Evolutionary conservation across 106 monocot species (phyloP), one percentile per base, ranked within the genome.

Genomic region (Xerophyta viscosa): DNA sequence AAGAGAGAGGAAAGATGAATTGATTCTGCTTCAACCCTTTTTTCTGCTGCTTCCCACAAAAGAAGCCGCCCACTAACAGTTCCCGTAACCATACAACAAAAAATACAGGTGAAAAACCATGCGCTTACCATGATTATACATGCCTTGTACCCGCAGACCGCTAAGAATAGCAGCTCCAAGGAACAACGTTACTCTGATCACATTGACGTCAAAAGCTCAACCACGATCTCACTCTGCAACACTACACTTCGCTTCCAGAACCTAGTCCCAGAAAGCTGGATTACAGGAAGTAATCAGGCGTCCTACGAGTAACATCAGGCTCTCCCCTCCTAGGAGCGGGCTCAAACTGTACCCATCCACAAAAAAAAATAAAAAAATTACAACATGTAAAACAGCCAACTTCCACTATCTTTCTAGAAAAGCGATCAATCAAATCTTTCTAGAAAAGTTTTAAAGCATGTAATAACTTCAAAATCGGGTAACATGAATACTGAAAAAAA

Each of bases 291-390:
- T 74, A 74, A 31, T 74, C 74, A 48, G 74, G 74, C 14, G 74
- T 74, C 55, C 74, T 74, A 50, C 74, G 74, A 50, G 74, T 74
- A 15, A 74, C 74, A 43, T 74, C 74, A 6, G 74, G 74, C 27
- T 74, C 74, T 31, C 74, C 74, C 46, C 74, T 62, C 68, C 74
- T 74, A 8, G 74, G 74, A 46, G 74, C 74, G 10, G 74, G 74
- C 50, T 74, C 74, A 63, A 74, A 74, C 74, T 74, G 67, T 41
- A 63, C 21, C 3, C n/a, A n/a, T n/a, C n/a, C n/a, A n/a, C n/a
- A n/a, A n/a, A n/a, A n/a, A n/a, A n/a, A n/a, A 46, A 46, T 9
- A 14, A 17, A 44, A 44, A 4, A 4, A 44, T 17, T 33, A 33
- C 11, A 2, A 39, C 39, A 3, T 39, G 10, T 12, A n/a, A n/a